Base-by-base conservation (phyloP, 805 yeast species). In the Zygosaccharomyces pseudorouxii region DNA sequence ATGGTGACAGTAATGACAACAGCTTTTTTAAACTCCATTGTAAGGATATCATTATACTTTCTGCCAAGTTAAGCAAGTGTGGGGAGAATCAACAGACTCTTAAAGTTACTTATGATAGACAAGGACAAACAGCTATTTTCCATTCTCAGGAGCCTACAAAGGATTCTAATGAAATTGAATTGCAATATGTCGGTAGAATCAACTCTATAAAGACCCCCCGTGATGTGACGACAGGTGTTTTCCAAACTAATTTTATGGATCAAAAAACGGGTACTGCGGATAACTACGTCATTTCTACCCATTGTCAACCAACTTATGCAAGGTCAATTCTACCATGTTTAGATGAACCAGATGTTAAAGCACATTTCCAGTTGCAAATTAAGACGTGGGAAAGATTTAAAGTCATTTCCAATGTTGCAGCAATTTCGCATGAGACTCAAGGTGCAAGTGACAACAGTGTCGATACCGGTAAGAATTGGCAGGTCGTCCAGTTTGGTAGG, bases 291-390 rank as follows among this genome's bases (percentile, higher is more conserved):
- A 59, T 85, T 28, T 81, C 89, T 0, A 83, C 93, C 1, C 93
- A 86, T 58, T 74, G 80, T 38, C 90, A 85, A 60, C 89, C 93
- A 0, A 72, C 73, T 14, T 82, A 75, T 53, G 83, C 89, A 3
- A 71, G 84, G 54, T 59, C 61, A 42, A 75, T 86, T 10, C 81
- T 81, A 57, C 95, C 95, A 2, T 78, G 84, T 56, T 58, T 85
- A 10, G 93, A 86, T 62, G 89, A 84, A 56, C 73, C 81, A 5
- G 57, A 69, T n/a, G 63, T 68, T 28, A 84, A 82, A 58, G 73
- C 80, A 4, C 71, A 77, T 0, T 72, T 81, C 49, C 62, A 73
- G 48, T 64, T 86, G 27, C 58, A 75, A 2, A 63, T 85, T 22
- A 73, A 65, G n/a, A 74, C 84, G 0, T 49, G 56, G 19, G 41